These are phyloP conservation scores for Coniochaeta pulveracea DNA, from an alignment of 2,329 filamentous ascomycete genomes.

Conservation along the genomic window DNA sequence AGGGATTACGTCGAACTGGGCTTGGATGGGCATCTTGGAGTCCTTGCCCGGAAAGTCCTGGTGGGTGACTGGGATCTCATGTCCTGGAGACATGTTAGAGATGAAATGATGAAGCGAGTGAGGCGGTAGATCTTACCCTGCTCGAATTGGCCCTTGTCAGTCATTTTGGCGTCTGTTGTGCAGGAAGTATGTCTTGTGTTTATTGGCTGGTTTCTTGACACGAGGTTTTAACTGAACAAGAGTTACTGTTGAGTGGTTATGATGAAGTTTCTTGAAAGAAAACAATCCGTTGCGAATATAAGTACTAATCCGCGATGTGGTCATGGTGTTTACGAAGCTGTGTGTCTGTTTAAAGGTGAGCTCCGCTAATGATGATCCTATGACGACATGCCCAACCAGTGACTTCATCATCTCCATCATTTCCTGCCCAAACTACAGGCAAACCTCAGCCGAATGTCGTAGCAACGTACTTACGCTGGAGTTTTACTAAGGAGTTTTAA, in stretches of 20 bases:
- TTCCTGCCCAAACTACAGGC: not conserved
- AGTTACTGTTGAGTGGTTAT: no score
- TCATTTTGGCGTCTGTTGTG: constrained; percentile 10
- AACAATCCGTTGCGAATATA: no score
- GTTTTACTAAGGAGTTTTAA: no score
- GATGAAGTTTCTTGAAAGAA: no score
- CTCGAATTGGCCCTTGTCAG: constrained; percentile 21
- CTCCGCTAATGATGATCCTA: constrained; percentile 3
- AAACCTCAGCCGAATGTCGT: not conserved
- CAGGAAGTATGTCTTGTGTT: no score
- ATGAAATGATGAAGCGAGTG: not conserved
- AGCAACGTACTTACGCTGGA: no score
- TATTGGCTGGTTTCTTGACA: no score
- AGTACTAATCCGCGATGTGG: no score
- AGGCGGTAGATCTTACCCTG: constrained; percentile 16
- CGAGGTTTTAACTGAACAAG: no score
- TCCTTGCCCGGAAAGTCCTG: constrained; percentile 32
- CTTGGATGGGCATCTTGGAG: constrained; percentile 39
- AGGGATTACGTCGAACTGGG: constrained; percentile 54
- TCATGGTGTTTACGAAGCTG: no score
- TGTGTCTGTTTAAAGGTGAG: no score
- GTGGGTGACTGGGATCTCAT: constrained; percentile 25
- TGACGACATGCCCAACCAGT: constrained; percentile 1
- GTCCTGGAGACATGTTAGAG: constrained; percentile 16
- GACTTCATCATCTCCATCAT: constrained; percentile 1